A percentile compares a stretch with the other conserved stretches of the same genome.
phyloP scores from a whole-genome alignment of 2,329 filamentous ascomycete genomes.

The Alternaria sp. region DNA sequence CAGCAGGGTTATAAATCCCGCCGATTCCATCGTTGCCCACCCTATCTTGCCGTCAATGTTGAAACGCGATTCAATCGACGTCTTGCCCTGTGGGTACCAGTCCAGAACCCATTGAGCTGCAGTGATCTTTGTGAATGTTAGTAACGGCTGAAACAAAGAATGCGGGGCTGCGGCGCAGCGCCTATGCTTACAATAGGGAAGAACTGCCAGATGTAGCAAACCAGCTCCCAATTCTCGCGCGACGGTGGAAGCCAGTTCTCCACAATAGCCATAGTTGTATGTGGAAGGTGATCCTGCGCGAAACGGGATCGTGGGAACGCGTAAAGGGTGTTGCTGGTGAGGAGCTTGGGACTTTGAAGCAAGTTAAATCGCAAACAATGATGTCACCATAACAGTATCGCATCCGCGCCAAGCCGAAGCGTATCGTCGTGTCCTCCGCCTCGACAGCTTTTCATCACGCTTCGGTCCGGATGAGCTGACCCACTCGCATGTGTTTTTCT shows the following conservation, averaged over 20 bases:
- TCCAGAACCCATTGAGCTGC: slow-evolving; percentile 74
- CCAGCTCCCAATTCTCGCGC: slow-evolving; percentile 59
- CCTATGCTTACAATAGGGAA: slow-evolving; percentile 57
- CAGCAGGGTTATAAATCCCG: slow-evolving; percentile 77
- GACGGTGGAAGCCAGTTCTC: slow-evolving; percentile 58
- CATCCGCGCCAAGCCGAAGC: slow-evolving; percentile 23
- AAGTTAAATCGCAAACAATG: slow-evolving; percentile 7
- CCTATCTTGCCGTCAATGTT: slow-evolving; percentile 90
- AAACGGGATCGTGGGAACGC: neutral
- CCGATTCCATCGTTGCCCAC: slow-evolving; percentile 89
- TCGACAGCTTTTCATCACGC: neutral
- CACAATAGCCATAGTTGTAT: slow-evolving; percentile 52
- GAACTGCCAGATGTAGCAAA: slow-evolving; percentile 57
- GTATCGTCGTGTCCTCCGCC: neutral
- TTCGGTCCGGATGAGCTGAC: neutral
- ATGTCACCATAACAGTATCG: slow-evolving; percentile 24
- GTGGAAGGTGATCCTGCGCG: neutral
- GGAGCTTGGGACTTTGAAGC: neutral
- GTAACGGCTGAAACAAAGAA: neutral
- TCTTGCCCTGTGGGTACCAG: slow-evolving; percentile 94
- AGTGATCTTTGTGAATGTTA: slow-evolving; percentile 64
- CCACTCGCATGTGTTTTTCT: neutral
- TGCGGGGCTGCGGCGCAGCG: neutral
- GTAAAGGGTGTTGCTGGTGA: neutral
- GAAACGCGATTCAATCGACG: slow-evolving; percentile 74